These are phyloP conservation scores for Camellia sinensis DNA, from an alignment of 148 eudicot species.

Conservation along the genomic window DNA sequence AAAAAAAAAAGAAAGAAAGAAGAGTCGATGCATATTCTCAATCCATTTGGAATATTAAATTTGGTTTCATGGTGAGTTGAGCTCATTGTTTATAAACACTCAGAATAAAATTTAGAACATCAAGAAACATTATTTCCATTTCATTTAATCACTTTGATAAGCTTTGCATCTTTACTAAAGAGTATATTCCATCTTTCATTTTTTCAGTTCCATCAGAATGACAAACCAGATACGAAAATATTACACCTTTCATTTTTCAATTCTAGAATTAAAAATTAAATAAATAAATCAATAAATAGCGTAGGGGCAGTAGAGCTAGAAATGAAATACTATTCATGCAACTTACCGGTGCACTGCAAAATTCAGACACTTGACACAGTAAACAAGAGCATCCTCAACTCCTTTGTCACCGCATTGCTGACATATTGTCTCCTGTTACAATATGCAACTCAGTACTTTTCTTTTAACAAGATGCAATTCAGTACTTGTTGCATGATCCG, in stretches of 20 bases:
- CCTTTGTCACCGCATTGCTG: constrained; percentile 61
- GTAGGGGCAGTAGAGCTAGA: neutral
- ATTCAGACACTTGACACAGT: constrained; percentile 49
- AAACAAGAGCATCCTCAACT: constrained; percentile 43
- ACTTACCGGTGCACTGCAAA: constrained; percentile 58
- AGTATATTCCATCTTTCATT: neutral
- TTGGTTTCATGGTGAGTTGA: neutral
- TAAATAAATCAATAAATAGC: neutral
- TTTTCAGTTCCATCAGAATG: neutral
- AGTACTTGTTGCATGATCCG: neutral
- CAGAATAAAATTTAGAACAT: neutral
- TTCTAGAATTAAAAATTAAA: neutral
- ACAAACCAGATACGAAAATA: neutral
- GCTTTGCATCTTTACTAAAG: constrained; percentile 5
- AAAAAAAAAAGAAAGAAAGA: neutral
- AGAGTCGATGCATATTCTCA: neutral
- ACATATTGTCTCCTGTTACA: constrained; percentile 47
- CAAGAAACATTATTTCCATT: neutral
- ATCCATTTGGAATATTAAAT: neutral
- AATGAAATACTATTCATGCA: neutral
- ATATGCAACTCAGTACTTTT: neutral
- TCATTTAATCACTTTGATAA: neutral
- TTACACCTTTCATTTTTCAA: neutral
- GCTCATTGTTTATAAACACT: neutral
- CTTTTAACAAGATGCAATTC: neutral